Evolutionary conservation across 352 stramenopile genomes (phyloP).

Genomic region (Peronospora belbahrii): DNA sequence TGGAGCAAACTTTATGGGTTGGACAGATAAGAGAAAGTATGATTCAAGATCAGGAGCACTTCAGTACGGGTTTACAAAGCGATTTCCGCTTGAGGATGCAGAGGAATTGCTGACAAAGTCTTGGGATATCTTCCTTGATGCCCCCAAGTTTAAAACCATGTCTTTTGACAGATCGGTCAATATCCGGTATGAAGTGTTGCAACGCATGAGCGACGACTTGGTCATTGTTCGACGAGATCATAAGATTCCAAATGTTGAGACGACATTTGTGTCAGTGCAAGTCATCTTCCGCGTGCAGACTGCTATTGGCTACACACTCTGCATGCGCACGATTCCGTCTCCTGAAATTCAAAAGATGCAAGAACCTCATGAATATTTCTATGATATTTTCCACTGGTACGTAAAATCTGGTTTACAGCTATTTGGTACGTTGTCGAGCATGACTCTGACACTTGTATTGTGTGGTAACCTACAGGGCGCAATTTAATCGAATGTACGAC

Average conservation of each 20-base stretch:
- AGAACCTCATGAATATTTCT: slow-evolving; percentile 47
- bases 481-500: slow-evolving; percentile 53
- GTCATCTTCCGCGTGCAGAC: slow-evolving; percentile 64
- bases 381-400: slow-evolving; percentile 56
- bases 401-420: too few species aligned
- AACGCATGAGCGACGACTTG: slow-evolving; percentile 54
- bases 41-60: slow-evolving; percentile 22
- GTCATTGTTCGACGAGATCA: slow-evolving; percentile 53
- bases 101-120: slow-evolving; percentile 33
- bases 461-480: slow-evolving; percentile 29
- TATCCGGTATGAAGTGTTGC: slow-evolving; percentile 42
- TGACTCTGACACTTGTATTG: background rate
- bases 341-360: slow-evolving; percentile 40
- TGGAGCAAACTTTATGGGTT: slow-evolving; percentile 44
- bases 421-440: background rate
- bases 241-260: slow-evolving; percentile 34
- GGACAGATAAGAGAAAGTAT: slow-evolving; percentile 37
- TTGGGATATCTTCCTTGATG: slow-evolving; percentile 42
- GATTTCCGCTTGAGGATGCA: slow-evolving; percentile 23
- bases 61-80: slow-evolving; percentile 59
- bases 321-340: slow-evolving; percentile 56
- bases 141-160: slow-evolving; percentile 33
- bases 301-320: slow-evolving; percentile 43
- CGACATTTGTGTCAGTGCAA: slow-evolving; percentile 47
- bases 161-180: slow-evolving; percentile 45